Base-by-base conservation (phyloP, 805 yeast genomes). In the Schwanniomyces pseudopolymorphus region DNA sequence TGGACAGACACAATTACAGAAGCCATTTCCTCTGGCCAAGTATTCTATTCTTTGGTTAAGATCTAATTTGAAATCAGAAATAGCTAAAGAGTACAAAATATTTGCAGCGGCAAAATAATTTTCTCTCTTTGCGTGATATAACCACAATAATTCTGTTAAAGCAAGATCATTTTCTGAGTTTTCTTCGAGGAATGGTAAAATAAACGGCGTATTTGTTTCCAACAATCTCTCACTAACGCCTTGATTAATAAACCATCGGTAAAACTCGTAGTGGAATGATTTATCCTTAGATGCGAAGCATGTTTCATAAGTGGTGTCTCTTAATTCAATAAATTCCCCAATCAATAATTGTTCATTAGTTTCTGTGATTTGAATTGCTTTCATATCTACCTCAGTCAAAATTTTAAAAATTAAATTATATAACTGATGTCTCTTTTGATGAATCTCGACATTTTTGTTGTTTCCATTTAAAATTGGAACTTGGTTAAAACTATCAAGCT, bases 21-120 rank as follows among this genome's bases (percentile, higher is more conserved):
- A 90, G 2, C 96, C 96, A 64, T 86, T 87, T 1, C 97, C 97
- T 54, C 97, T 79, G 1, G 97, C 88, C 45, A 94, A 72, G 61
- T 79, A 89, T 65, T 91, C 97, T 38, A 92, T 85, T 61, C 99
- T 79, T 57, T 85, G 84, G 33, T 79, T 76, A 47, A 92, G 75
- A 31, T 78, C 69, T 42, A 92, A 72, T 9, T 78, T 77, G 63
- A 89, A 89, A 43, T 82, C 84, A 14, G 95, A 85, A 17, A 83
- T 70, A 0, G 97, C 85, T 46, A 94, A 70, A 5, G 81, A 77
- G 57, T 85, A 86, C 43, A 74, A 63, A 19, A 87, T 86, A 53
- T 80, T 80, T 0, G 97, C 96, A n/a, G 98, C 96, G 31, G 83
- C 83, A 55, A 79, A 83, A 63, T 84, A 85, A 49, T 84, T 80